A percentile compares a stretch with the other conserved stretches of the same genome.
Evolutionary conservation across 108 stramenopile species (phyloP).

Genomic region (Schizochytrium sp.): DNA sequence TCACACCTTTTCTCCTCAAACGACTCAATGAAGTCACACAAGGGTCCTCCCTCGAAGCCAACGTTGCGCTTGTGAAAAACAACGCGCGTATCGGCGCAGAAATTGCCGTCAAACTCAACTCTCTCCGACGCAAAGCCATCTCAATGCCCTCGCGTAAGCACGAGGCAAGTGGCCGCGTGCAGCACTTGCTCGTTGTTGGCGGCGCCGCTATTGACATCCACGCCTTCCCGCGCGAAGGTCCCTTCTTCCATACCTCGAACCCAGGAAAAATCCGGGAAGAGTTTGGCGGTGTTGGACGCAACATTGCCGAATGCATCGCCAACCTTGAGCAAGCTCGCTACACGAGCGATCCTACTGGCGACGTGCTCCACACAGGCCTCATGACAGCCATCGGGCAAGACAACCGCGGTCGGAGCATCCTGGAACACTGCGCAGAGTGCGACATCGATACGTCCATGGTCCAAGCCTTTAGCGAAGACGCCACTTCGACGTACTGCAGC

Average conservation of each 20-base stretch:
- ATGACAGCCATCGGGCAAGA: constrained; percentile 68
- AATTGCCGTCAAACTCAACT: constrained; percentile 66
- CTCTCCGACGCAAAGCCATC: neutral
- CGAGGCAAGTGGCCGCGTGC: neutral
- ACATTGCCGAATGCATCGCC: constrained; percentile 40
- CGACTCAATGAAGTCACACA: constrained; percentile 39
- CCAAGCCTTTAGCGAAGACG: constrained; percentile 17
- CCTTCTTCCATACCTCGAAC: constrained; percentile 43
- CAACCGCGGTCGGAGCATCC: constrained; percentile 46
- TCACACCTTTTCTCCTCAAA: constrained; percentile 85
- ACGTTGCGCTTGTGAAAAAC: constrained; percentile 78
- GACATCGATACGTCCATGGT: constrained; percentile 13
- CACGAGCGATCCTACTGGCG: constrained; percentile 10
- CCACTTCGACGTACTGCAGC: constrained; percentile 68
- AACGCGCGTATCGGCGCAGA: constrained; percentile 79
- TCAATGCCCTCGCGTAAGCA: neutral
- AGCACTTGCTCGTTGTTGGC: constrained; percentile 59
- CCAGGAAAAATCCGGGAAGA: constrained; percentile 26
- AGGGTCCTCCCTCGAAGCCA: constrained; percentile 49
- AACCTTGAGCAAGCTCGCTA: constrained; percentile 34
- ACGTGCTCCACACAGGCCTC: constrained; percentile 24
- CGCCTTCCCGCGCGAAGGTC: constrained; percentile 39
- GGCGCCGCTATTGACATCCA: constrained; percentile 68
- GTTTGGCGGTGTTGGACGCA: constrained; percentile 47
- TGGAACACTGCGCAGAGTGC: constrained; percentile 32